phyloP scores from a whole-genome alignment of 1,139 yeast genomes.

The Yamadazyma dendronema region DNA sequence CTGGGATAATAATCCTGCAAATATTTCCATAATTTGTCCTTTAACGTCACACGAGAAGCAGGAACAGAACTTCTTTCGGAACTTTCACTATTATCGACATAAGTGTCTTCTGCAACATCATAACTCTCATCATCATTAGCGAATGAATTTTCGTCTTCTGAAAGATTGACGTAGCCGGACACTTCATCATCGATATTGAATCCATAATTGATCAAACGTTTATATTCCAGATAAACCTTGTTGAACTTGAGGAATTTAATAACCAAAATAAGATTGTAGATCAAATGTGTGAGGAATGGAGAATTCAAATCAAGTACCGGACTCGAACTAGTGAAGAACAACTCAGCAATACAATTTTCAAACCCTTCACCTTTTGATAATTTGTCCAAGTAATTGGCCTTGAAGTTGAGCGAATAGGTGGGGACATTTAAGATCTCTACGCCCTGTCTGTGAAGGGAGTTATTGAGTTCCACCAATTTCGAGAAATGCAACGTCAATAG shows the following conservation, averaged over 20 bases:
- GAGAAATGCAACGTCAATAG: constrained; percentile 34
- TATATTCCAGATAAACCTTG: constrained; percentile 17
- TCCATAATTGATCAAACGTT: constrained; percentile 9
- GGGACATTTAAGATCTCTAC: constrained; percentile 52
- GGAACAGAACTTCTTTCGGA: not conserved
- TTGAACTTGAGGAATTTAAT: constrained; percentile 31
- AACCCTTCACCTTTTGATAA: constrained; percentile 36
- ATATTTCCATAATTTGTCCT: constrained; percentile 19
- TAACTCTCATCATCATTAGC: constrained; percentile 7
- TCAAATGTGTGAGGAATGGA: constrained; percentile 38
- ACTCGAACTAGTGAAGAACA: constrained; percentile 45
- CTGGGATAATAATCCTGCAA: constrained; percentile 46
- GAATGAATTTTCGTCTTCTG: constrained; percentile 1
- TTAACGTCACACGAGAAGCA: constrained; percentile 8
- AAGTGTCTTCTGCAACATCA: constrained; percentile 6
- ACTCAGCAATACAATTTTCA: constrained; percentile 35
- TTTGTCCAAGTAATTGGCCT: constrained; percentile 50
- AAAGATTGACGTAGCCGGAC: constrained; percentile 3
- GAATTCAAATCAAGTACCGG: constrained; percentile 51
- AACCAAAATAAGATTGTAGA: constrained; percentile 33
- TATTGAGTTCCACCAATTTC: constrained; percentile 13
- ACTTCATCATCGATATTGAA: constrained; percentile 7
- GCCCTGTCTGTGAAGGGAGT: constrained; percentile 16
- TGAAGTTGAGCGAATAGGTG: constrained; percentile 49
- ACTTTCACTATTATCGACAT: constrained; percentile 1